These are phyloP conservation scores for Magnusiomyces suaveolens DNA, from an alignment of 1,139 yeast genomes.

Conservation along the genomic window DNA sequence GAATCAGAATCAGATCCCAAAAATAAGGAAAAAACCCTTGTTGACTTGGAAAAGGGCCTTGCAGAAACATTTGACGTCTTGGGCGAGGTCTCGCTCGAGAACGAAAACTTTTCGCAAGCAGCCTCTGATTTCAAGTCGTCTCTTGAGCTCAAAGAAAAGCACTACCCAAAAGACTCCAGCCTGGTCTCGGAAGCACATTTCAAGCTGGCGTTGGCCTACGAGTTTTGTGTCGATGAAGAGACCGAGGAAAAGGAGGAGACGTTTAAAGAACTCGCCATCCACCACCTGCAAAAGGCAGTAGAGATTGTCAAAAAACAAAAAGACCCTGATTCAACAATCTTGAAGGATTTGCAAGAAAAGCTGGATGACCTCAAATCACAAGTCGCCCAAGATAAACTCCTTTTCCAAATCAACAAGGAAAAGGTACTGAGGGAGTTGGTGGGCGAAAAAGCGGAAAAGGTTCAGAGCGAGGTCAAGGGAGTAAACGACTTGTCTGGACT, in stretches of 20 bases:
- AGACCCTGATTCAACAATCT: neutral
- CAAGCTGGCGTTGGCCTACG: constrained; percentile 71
- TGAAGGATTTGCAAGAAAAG: neutral
- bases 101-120: constrained; percentile 69
- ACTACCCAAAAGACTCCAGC: constrained; percentile 47
- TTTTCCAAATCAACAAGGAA: too few relatives aligned
- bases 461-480: too few relatives aligned
- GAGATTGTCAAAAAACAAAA: constrained; percentile 45
- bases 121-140: constrained; percentile 54
- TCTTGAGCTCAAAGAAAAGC: constrained; percentile 45
- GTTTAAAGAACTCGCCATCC: constrained; percentile 47
- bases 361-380: neutral
- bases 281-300: constrained; percentile 47
- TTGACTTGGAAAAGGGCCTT: constrained; percentile 42
- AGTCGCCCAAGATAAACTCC: neutral
- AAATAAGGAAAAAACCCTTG: neutral
- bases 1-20: constrained; percentile 11
- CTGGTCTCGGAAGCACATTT: constrained; percentile 71
- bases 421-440: neutral
- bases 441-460: too few relatives aligned
- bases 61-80: constrained; percentile 70
- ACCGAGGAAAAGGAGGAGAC: constrained; percentile 49
- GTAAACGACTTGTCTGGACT: too few relatives aligned
- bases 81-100: constrained; percentile 81
- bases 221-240: constrained; percentile 40